Base-by-base conservation (phyloP, 2,329 filamentous ascomycete genomes). In the Talaromyces sp. region DNA sequence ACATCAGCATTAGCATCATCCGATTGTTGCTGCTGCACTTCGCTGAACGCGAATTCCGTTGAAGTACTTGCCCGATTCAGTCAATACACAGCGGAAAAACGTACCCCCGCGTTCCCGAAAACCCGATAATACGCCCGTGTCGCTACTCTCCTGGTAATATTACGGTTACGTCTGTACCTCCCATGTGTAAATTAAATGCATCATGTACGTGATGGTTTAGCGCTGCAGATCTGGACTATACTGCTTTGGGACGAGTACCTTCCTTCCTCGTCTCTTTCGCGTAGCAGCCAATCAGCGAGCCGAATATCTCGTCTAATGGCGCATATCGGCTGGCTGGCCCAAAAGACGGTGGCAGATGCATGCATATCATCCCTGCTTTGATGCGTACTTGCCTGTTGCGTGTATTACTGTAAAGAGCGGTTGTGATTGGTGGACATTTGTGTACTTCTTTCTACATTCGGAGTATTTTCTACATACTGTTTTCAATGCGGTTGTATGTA, bases 1-100 rank as follows among this genome's bases (percentile, higher is more conserved):
- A 22, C 50, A 35, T 22, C 31, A 19, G 39, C 39, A 43, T 43
- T 16, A 43, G n/a, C 43, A 22, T 48, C 45, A 14, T 54, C 27
- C n/a, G 16, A 33, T 13, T 37, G 52, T 56, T 37, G 33, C 52
- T 56, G 50, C 50, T 56, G 50, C 50, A 39, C 10, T 52, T 37
- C n/a, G 52, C 52, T 39, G 5, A 37, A 24, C 22, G 16, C 50
- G 10, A 35, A 37, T 37, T 37, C 52, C n/a, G 11, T 22, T 7
- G 9, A 57, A 65, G 63, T 65, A 58, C 63, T 65, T 65, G 19
- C 63, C 63, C 14, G 27, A 65, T 65, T 33, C 8, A 24, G 63
- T 57, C 41, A 62, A 43, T 37, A 62, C 63, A 37, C 14, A 9
- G 19, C 61, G 61, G 61, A 63, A 37, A 63, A 57, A 63, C 14